Evolutionary conservation across 1,284 basidiomycete genomes (phyloP).

Genomic region (Cryptococcus sp.): DNA sequence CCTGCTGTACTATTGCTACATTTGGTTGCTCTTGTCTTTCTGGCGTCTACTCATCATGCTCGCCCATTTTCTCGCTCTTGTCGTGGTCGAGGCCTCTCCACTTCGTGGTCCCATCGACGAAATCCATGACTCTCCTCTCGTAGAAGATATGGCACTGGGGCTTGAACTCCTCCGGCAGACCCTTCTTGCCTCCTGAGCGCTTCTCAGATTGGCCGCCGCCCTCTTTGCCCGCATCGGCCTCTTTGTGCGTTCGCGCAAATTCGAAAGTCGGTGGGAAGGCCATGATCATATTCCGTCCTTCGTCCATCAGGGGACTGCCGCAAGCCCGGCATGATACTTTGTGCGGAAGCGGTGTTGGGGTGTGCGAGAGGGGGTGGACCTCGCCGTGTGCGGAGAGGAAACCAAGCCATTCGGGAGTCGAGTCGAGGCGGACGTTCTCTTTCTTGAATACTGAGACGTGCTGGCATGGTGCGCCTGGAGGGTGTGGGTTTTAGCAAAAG

Average conservation of each 20-base stretch:
- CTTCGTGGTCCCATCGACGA: slow-evolving; percentile 36
- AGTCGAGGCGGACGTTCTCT: slow-evolving; percentile 32
- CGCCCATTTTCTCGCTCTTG: slow-evolving; percentile 27
- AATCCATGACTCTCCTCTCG: slow-evolving; percentile 30
- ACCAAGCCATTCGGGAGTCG: slow-evolving; percentile 30
- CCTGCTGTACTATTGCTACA: neutral
- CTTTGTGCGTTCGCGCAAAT: slow-evolving; percentile 30
- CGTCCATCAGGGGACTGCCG: slow-evolving; percentile 38
- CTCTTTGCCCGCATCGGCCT: slow-evolving; percentile 19
- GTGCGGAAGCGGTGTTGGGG: slow-evolving; percentile 35
- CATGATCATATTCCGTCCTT: slow-evolving; percentile 44
- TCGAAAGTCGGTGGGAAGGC: slow-evolving; percentile 42
- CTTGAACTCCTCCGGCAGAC: slow-evolving; percentile 30
- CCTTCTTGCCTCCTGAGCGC: slow-evolving; percentile 9
- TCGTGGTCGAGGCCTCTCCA: slow-evolving; percentile 37
- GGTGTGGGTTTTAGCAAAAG: too few species aligned
- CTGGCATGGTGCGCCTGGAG: slow-evolving; percentile 34
- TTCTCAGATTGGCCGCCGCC: slow-evolving; percentile 15
- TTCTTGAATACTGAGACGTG: slow-evolving; percentile 39
- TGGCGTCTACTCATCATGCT: slow-evolving; percentile 19
- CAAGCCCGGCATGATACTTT: slow-evolving; percentile 42
- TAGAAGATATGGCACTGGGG: slow-evolving; percentile 43
- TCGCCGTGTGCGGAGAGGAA: slow-evolving; percentile 40
- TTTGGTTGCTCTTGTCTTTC: neutral
- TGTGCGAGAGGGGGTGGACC: slow-evolving; percentile 35